Conservation (phyloP, 169 alveolate genomes). For the Hepatocystis sp. region DNA sequence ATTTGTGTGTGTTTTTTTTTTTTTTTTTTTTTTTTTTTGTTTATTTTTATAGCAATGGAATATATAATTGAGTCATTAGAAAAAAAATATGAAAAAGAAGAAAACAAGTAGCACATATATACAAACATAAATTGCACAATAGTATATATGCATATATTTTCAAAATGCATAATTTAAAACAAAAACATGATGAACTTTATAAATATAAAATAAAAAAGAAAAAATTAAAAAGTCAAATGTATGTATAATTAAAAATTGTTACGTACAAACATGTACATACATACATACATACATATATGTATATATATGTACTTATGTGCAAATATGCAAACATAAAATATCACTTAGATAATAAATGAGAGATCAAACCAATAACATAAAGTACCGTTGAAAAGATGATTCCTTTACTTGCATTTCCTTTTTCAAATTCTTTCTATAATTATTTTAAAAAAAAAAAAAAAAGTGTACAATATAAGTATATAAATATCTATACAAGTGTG, state of each 20-base stretch:
- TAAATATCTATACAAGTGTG: no score
- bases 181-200: not conserved
- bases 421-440: conserved; percentile 38
- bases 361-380: conserved; percentile 58
- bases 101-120: conserved; percentile 18
- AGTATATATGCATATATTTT: not conserved
- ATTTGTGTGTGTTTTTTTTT: conserved; percentile 4
- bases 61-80: conserved; percentile 63
- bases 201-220: no score
- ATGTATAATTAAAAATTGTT: no score
- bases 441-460: conserved; percentile 1
- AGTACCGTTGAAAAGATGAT: conserved; percentile 45
- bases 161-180: conserved; percentile 14
- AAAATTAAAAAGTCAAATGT: no score
- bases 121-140: not conserved
- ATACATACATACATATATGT: no score
- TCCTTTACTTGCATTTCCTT: conserved; percentile 68
- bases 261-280: no score
- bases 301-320: no score
- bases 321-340: no score
- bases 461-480: not conserved
- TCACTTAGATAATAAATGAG: conserved; percentile 67
- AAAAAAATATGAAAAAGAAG: conserved; percentile 62
- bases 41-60: conserved; percentile 57
- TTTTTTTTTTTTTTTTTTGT: conserved; percentile 2